Base-by-base conservation (phyloP, 768 basidiomycete species). In the Ramaria rubella region DNA sequence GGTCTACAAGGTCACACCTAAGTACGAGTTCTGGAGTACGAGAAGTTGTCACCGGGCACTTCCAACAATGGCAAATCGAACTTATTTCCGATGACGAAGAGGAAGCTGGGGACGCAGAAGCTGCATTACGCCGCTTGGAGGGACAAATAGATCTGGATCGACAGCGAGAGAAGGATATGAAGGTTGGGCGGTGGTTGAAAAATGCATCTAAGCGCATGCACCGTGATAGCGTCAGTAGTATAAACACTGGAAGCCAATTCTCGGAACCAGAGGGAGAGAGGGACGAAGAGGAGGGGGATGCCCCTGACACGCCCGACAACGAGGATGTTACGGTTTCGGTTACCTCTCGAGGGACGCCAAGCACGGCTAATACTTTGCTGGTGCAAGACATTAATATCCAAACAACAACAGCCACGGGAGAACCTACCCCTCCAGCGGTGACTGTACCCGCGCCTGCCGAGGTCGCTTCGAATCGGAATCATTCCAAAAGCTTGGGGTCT, bases 141-240 rank as follows among this genome's bases (percentile, higher is more conserved):
- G 94, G 92, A 0, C 83, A 91, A 66, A 88, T 94, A 53, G 90
- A 91, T 67, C 79, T 79, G 0, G 74, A 82, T 58, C 78, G 80
- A 64, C 81, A 86, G 65, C 75, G 81, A 60, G 86, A 83, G 61
- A 90, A 85, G 63, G 79, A 79, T 33, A 76, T 77, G 48, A 90
- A 91, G 67, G 88, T 94, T 3, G 84, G 92, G 65, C 81, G 82
- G 2, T 92, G 90, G 90, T 82, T 91, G 48, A 79, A 80, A 60
- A 79, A 78, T 11, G 78, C 84, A 50, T 77, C 89, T 27, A 50
- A 53, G 19, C 62, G 49, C 19, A 51, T 31, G 23, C 53, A 26
- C 21, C 23, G 38, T 30, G 31, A 19, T n/a, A 38, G 23, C 24
- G 50, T 40, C 14, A 53, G 31, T n/a, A 33, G 24, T 30, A 55